These are phyloP conservation scores for Phyllosticta capitalensis DNA, from an alignment of 2,329 filamentous ascomycete species.

Conservation along the genomic window DNA sequence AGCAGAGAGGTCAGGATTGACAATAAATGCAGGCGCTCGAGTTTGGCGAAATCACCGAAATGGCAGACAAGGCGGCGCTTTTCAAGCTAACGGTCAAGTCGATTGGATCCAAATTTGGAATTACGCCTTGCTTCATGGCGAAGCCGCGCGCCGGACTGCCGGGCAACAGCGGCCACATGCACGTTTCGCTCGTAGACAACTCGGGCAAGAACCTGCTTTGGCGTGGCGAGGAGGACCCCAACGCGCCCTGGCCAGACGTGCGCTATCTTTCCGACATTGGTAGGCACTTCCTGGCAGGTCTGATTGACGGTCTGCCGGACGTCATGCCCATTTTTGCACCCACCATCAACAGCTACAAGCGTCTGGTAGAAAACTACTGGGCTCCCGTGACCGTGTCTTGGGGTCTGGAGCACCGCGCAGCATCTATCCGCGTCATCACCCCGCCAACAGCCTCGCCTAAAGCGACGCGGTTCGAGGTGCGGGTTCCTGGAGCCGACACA, in stretches of 20 bases:
- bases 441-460: slow-evolving; percentile 77
- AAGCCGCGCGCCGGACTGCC: slow-evolving; percentile 87
- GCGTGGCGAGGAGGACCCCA: slow-evolving; percentile 60
- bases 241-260: slow-evolving; percentile 62
- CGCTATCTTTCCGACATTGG: slow-evolving; percentile 77
- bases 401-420: slow-evolving; percentile 90
- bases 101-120: slow-evolving; percentile 74
- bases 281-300: slow-evolving; percentile 82
- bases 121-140: slow-evolving; percentile 97
- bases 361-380: slow-evolving; percentile 98
- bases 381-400: slow-evolving; percentile 95
- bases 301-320: slow-evolving; percentile 81
- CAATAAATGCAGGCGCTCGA: slow-evolving; percentile 55
- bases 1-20: neutral
- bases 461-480: slow-evolving; percentile 84
- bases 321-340: slow-evolving; percentile 94
- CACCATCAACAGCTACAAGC: slow-evolving; percentile 96
- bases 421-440: slow-evolving; percentile 79
- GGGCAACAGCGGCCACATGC: slow-evolving; percentile 93
- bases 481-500: slow-evolving; percentile 87
- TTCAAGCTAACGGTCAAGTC: slow-evolving; percentile 87
- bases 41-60: slow-evolving; percentile 75
- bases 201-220: slow-evolving; percentile 78
- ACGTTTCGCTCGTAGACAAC: slow-evolving; percentile 72
- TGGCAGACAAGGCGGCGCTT: slow-evolving; percentile 84